Base-by-base conservation (phyloP, 75 land plant species). In the Isoetes taiwanensis region DNA sequence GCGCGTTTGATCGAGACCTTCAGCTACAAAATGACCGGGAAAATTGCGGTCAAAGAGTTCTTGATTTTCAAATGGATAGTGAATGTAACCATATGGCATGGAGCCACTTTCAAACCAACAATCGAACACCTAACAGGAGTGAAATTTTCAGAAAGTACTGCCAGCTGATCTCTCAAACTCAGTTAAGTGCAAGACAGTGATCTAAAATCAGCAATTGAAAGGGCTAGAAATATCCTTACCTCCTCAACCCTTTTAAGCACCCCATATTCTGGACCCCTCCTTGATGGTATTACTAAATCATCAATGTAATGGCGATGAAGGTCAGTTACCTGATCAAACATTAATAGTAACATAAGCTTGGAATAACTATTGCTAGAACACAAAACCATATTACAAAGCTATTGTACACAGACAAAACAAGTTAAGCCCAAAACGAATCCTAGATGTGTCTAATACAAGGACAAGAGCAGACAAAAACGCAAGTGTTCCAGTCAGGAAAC, bases 71-170 rank as follows among this genome's bases (percentile, higher is more conserved):
- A 94, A 94, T 2, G 99, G 99, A 68, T 94, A 94, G 62, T 94
- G 99, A 42, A 94, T 85, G 43, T 89, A 94, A 34, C 86, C 99
- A 74, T 94, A 94, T 24, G 99, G 99, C 99, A 94, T 94, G 0
- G 99, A 89, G 5, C 99, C 99, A 71, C 99, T 94, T 63, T 94
- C 99, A 74, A 94, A 94, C 99, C 99, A 94, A 70, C 99, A 94
- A 66, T 94, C 99, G 78, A 94, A 89, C 0, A 94, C 96, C 98
- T 93, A 38, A 0, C 12, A 30, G 55, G 50, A 30, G 33, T 0
- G n/a, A 30, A 59, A 57, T 24, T 14, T 9, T 19, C 38, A 56
- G n/a, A n/a, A n/a, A n/a, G n/a, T n/a, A n/a, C n/a, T n/a, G n/a
- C n/a, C n/a, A n/a, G n/a, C n/a, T 9, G 14, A 37, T 37, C 39